Evolutionary conservation across 495 filamentous ascomycete species (phyloP), one percentile per base, ranked within the genome.

Genomic region (Talaromyces liani): DNA sequence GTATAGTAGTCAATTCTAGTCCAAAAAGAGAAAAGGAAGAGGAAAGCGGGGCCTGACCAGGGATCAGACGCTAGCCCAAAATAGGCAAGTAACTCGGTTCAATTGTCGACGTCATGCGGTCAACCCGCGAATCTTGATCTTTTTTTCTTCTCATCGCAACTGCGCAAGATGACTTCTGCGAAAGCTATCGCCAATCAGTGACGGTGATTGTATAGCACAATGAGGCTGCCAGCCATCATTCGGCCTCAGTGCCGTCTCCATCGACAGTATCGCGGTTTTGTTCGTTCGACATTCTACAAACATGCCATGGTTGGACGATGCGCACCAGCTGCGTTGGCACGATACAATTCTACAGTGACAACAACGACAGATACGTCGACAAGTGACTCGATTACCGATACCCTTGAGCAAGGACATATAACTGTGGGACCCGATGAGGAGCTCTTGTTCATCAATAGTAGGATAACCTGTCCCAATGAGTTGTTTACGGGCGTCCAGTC

Each of bases 371-470:
- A 57, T 9, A 33, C 14, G 6, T 29, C 54, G 12, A 57, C 54
- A 20, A 57, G 7, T 56, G 54, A 24, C 29, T 59, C 57, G 5
- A 39, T 59, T 24, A 22, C n/a, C 25, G 39, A 61, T n/a, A 49
- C 41, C 8, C 59, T 61, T 47, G 59, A 61, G 8, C 36, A 41
- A 45, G 93, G 94, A 2, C 92, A 97, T 70, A 96, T 98, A 64
- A 73, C 82, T 22, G 71, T 88, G 6, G 79, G 72, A 1, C 73
- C 86, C 1, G 88, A 89, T 63, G 91, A 97, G 75, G 87, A 86
- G 0, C 86, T 97, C 25, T 68, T 98, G 6, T 98, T 93, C 74
- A 86, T 98, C 65, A 91, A 96, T 70, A 96, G 91, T 95, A 74
- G 69, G 86, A 73, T 31, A 31, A 4, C 27, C 29, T 7, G 6